Evolutionary conservation across 345 rosid species (phyloP), one percentile per base, ranked within the genome.

Genomic region (Ceriops zippeliana): DNA sequence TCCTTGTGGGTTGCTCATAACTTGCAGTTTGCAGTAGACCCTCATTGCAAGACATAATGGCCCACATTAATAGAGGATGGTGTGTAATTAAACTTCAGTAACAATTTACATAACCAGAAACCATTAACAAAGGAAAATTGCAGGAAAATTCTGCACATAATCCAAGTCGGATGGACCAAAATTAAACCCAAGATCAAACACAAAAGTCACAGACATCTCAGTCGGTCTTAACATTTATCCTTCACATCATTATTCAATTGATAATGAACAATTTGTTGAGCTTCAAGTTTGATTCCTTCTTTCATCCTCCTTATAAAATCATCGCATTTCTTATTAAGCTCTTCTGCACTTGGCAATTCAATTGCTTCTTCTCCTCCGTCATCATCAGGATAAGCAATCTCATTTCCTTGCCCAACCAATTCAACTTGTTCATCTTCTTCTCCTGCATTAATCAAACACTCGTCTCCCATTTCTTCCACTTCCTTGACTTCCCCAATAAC

Each of bases 251-350:
- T 10, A 1, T 17, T 30, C 62, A 22, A 42, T 24, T 52, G 37
- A 42, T 49, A 73, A 51, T 52, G 24, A 61, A 74, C 59, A 69
- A 63, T 15, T 27, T 71, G 65, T 66, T n/a, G 52, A 7, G 79
- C 73, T 75, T 79, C 82, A 9, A 27, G n/a, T 65, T 71, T 52
- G 70, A 88, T 85, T 54, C 24, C 73, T 2, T 74, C 72, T 62
- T 62, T 89, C 88, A 92, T 78, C 78, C 27, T 86, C 56, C 72
- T 88, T n/a, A 92, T 92, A 73, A 89, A 92, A 1, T 89, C 86
- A 0, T 89, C 97, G 51, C 87, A 92, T 77, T 78, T 89, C 85
- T 80, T 80, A 78, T 91, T 83, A 30, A 86, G 76, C 35, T 89
- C 96, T 49, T 91, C 97, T 1, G 49, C 35, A 73, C 86, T 87